Percentiles rank a stretch among this genome's conserved stretches.
phyloP scores from a whole-genome alignment of 2,329 filamentous ascomycete genomes.

The Claviceps sp. region DNA sequence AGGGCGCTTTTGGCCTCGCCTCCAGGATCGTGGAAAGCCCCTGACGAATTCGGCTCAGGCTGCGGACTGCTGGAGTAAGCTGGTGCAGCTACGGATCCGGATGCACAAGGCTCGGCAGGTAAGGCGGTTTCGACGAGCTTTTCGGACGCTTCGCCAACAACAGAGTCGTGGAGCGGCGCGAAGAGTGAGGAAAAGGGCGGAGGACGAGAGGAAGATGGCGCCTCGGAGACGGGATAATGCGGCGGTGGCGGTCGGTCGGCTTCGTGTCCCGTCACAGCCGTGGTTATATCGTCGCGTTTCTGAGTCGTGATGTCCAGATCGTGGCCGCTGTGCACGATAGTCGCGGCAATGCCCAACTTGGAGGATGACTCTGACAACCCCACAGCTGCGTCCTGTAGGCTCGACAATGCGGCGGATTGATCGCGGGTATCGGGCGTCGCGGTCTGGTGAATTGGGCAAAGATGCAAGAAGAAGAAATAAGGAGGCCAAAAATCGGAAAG shows the following conservation, averaged over 20 bases:
- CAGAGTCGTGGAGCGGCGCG: slow-evolving; percentile 24
- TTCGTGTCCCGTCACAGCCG: slow-evolving; percentile 13
- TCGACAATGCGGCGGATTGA: slow-evolving; percentile 26
- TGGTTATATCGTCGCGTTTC: slow-evolving; percentile 11
- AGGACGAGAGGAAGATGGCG: slow-evolving; percentile 36
- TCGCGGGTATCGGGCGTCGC: slow-evolving; percentile 9
- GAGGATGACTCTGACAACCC: slow-evolving; percentile 22
- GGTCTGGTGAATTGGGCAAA: not conserved
- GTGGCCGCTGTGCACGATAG: slow-evolving; percentile 14
- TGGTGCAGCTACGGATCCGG: slow-evolving; percentile 34
- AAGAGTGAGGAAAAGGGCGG: slow-evolving; percentile 51
- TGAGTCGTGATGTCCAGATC: slow-evolving; percentile 9
- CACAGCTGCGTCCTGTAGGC: slow-evolving; percentile 17
- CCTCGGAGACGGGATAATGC: slow-evolving; percentile 43
- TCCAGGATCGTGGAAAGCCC: slow-evolving; percentile 35
- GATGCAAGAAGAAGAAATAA: not conserved
- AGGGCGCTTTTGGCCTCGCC: slow-evolving; percentile 76
- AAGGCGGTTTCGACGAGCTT: slow-evolving; percentile 17
- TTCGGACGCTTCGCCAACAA: slow-evolving; percentile 16
- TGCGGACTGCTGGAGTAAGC: slow-evolving; percentile 33
- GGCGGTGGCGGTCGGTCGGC: slow-evolving; percentile 40
- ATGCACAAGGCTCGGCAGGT: slow-evolving; percentile 16
- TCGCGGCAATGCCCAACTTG: slow-evolving; percentile 18
- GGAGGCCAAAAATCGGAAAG: not conserved
- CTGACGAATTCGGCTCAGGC: slow-evolving; percentile 22